phyloP scores from a whole-genome alignment of 371 early-diverging fungal genomes.

The Mortierella sp. region DNA sequence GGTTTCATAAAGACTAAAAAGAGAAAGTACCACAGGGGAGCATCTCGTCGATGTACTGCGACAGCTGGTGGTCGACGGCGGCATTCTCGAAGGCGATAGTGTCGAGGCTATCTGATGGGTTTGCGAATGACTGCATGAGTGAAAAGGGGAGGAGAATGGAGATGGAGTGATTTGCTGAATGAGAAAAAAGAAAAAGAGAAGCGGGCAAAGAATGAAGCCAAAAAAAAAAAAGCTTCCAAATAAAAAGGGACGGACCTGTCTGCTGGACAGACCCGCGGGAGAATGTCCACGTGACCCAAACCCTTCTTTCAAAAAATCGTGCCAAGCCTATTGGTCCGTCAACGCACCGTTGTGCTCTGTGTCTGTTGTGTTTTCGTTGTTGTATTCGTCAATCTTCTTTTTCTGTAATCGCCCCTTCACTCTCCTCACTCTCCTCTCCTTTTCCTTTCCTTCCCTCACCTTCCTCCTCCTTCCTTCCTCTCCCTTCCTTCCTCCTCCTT shows the following conservation, averaged over 20 bases:
- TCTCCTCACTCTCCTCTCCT: not conserved
- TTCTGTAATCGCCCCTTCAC: not conserved
- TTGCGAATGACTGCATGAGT: constrained; percentile 7
- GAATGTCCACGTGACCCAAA: not conserved
- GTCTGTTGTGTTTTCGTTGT: not conserved
- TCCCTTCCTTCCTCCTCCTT: too few relatives aligned
- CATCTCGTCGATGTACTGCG: constrained; percentile 59
- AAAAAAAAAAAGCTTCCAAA: not conserved
- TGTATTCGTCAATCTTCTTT: not conserved
- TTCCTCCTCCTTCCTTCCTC: not conserved
- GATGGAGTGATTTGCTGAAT: not conserved
- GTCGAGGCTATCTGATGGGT: constrained; percentile 30
- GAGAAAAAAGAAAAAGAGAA: not conserved
- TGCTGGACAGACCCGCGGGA: not conserved
- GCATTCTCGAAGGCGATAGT: constrained; percentile 59
- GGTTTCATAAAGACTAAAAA: not conserved
- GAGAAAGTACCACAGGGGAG: constrained; percentile 47
- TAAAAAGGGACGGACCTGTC: not conserved
- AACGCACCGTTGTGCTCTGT: too few relatives aligned
- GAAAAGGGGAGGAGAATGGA: not conserved
- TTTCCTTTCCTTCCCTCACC: not conserved
- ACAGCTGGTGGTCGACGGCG: constrained; percentile 55
- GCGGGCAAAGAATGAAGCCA: not conserved
- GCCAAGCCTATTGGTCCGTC: too few relatives aligned
- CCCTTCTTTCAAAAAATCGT: not conserved